Evolutionary conservation across 495 filamentous ascomycete species (phyloP).

Genomic region (Pyronema domesticum): DNA sequence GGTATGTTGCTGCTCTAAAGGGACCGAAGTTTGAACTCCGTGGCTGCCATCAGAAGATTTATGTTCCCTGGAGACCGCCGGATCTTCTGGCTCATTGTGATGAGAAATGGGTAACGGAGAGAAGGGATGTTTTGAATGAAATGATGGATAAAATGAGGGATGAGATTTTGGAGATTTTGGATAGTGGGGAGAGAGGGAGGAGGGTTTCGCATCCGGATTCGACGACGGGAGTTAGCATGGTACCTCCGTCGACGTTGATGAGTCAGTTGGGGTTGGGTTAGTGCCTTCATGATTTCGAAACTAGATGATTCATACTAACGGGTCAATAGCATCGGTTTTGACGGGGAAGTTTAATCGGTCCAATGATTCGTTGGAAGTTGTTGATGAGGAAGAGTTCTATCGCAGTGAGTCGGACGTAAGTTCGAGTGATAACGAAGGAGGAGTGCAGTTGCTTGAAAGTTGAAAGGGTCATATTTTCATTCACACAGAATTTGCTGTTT

Average conservation of each 20-base stretch:
- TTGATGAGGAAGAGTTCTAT: too few species aligned
- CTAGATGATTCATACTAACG: too few species aligned
- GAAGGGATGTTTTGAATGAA: constrained; percentile 1
- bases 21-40: background rate
- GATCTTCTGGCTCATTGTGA: background rate
- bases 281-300: background rate
- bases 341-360: too few species aligned
- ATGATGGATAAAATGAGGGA: background rate
- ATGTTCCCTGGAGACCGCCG: background rate
- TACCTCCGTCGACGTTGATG: background rate
- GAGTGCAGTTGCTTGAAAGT: too few species aligned
- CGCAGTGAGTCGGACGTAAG: too few species aligned
- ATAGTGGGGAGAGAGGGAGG: background rate
- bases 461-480: too few species aligned
- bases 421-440: too few species aligned
- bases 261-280: background rate
- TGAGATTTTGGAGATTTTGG: background rate
- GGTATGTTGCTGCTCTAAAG: background rate
- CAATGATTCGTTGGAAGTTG: too few species aligned
- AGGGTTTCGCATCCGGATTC: background rate
- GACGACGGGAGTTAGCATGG: background rate
- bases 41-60: background rate
- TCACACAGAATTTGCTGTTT: too few species aligned
- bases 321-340: too few species aligned
- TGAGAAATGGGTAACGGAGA: background rate